Evolutionary conservation across 768 basidiomycete species (phyloP).

Genomic region (Suillus tomentosus): DNA sequence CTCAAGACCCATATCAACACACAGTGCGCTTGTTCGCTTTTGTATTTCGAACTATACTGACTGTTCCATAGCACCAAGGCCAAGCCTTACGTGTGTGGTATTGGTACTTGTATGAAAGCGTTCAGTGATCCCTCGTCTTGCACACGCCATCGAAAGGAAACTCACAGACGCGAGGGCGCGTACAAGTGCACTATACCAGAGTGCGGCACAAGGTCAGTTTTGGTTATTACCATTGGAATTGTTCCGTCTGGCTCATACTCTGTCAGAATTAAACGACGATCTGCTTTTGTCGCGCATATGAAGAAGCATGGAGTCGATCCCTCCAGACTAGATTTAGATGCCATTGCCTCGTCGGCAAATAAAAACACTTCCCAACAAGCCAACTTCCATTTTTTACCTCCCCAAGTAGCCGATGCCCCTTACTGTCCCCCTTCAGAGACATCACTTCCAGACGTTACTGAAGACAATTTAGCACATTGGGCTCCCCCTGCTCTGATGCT

Average conservation of each 20-base stretch:
- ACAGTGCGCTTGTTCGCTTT: slow-evolving; percentile 50
- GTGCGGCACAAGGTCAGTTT: slow-evolving; percentile 51
- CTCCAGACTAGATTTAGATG: slow-evolving; percentile 18
- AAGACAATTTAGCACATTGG: background rate
- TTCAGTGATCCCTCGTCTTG: slow-evolving; percentile 76
- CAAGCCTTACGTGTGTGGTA: slow-evolving; percentile 56
- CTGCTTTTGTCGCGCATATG: slow-evolving; percentile 57
- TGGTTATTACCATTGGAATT: background rate
- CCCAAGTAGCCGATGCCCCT: slow-evolving; percentile 6
- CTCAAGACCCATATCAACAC: slow-evolving; percentile 65
- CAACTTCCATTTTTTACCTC: slow-evolving; percentile 18
- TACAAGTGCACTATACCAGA: slow-evolving; percentile 46
- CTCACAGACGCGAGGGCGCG: slow-evolving; percentile 44
- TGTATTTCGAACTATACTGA: slow-evolving; percentile 16
- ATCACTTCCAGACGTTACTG: too few relatives aligned
- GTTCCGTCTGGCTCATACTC: slow-evolving; percentile 5
- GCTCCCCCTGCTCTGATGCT: background rate
- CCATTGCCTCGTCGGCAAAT: slow-evolving; percentile 25
- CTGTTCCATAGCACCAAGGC: slow-evolving; percentile 42
- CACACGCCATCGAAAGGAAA: slow-evolving; percentile 64
- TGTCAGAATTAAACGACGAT: slow-evolving; percentile 63
- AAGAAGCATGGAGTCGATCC: slow-evolving; percentile 46
- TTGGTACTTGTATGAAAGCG: slow-evolving; percentile 44
- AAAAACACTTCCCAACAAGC: slow-evolving; percentile 10
- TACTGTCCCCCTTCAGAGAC: background rate